Evolutionary conservation across 768 basidiomycete genomes (phyloP).

Genomic region (Rhizopogon sp.): DNA sequence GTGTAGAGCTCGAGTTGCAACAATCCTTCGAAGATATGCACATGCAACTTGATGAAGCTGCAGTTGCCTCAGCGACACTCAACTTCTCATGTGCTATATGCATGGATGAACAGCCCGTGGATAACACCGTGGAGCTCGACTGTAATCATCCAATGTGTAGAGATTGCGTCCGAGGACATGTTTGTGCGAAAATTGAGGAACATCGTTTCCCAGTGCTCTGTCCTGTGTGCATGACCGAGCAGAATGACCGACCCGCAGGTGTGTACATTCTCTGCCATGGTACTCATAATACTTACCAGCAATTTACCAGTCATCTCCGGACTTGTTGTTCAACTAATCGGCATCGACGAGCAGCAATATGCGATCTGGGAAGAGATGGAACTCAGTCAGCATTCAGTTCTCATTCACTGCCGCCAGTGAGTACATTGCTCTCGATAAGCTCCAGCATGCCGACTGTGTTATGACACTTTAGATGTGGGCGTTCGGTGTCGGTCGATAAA

Average conservation of each 20-base stretch:
- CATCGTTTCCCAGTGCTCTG: conserved; percentile 57
- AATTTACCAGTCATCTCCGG: conserved; percentile 33
- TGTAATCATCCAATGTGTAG: conserved; percentile 55
- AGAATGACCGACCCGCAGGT: conserved; percentile 24
- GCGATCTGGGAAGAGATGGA: conserved; percentile 42
- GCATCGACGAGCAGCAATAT: conserved; percentile 39
- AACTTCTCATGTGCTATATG: conserved; percentile 54
- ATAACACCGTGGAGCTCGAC: conserved; percentile 35
- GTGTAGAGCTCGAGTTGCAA: conserved; percentile 22
- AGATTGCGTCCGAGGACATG: conserved; percentile 40
- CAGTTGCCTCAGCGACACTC: conserved; percentile 16
- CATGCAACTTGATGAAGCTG: conserved; percentile 23
- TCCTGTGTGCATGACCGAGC: conserved; percentile 44
- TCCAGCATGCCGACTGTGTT: background rate
- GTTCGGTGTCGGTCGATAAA: conserved; percentile 46
- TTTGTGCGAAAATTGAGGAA: conserved; percentile 45
- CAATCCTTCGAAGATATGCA: conserved; percentile 32
- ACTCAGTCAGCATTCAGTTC: conserved; percentile 35
- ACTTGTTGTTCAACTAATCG: conserved; percentile 36
- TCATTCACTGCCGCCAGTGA: conserved; percentile 48
- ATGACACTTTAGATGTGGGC: conserved; percentile 38
- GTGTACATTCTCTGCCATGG: background rate
- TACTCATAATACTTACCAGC: background rate
- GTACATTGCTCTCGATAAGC: conserved; percentile 5
- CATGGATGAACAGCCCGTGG: conserved; percentile 41